Evolutionary conservation across 2,329 filamentous ascomycete species (phyloP).

Genomic region (Alternaria triticina): DNA sequence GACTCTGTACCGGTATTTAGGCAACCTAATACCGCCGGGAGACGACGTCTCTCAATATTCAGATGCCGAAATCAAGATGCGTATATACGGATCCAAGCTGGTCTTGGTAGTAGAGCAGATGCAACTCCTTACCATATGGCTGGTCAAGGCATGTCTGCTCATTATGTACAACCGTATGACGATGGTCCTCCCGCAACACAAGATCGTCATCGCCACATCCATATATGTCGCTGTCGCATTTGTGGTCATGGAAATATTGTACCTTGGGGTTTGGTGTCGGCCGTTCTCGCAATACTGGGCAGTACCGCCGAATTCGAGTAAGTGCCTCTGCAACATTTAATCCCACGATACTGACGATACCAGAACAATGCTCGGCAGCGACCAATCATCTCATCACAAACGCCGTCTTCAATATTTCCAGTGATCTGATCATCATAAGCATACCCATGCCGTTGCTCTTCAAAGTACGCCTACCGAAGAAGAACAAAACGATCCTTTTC

Average conservation of each 20-base stretch:
- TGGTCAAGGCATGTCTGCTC: conserved; percentile 61
- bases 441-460: conserved; percentile 57
- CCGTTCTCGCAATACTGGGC: conserved; percentile 61
- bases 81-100: conserved; percentile 62
- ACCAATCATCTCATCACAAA: conserved; percentile 51
- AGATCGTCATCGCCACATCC: conserved; percentile 51
- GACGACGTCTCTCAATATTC: conserved; percentile 40
- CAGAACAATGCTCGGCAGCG: conserved; percentile 53
- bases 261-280: conserved; percentile 63
- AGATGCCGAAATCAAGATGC: conserved; percentile 48
- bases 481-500: conserved; percentile 61
- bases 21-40: conserved; percentile 44
- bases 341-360: neutral
- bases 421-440: conserved; percentile 54
- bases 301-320: conserved; percentile 51
- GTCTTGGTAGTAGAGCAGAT: conserved; percentile 62
- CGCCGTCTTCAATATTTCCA: conserved; percentile 54
- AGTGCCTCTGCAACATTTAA: neutral
- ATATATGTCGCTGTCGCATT: conserved; percentile 56
- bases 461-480: conserved; percentile 50
- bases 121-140: conserved; percentile 59
- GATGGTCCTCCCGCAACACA: conserved; percentile 35
- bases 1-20: neutral
- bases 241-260: conserved; percentile 55
- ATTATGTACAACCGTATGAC: conserved; percentile 62